Percentiles rank a stretch among this genome's conserved stretches.
Conservation (phyloP, 306 rosid species). For the Abrus pulchellus region DNA sequence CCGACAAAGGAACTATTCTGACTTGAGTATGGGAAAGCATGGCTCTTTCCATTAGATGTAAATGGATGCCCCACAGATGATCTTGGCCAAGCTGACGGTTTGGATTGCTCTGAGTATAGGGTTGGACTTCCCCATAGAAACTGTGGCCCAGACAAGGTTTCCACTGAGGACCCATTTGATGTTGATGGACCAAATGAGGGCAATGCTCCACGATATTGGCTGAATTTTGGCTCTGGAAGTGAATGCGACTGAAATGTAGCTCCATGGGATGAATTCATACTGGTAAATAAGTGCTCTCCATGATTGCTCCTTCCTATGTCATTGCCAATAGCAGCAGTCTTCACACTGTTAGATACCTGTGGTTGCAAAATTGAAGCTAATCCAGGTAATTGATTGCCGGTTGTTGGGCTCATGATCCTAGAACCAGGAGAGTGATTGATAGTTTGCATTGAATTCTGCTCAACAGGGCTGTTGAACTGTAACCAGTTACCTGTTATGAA, state of each 20-base stretch:
- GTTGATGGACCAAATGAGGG: slow-evolving; percentile 69
- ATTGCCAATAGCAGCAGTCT: slow-evolving; percentile 83
- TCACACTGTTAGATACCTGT: slow-evolving; percentile 67
- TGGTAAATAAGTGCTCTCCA: slow-evolving; percentile 58
- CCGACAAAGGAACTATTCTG: slow-evolving; percentile 73
- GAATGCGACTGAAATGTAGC: slow-evolving; percentile 74
- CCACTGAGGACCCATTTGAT: slow-evolving; percentile 77
- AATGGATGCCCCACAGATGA: slow-evolving; percentile 73
- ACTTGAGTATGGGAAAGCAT: slow-evolving; percentile 67
- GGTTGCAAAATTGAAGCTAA: slow-evolving; percentile 95
- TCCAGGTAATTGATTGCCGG: slow-evolving; percentile 75
- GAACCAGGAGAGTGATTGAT: slow-evolving; percentile 80
- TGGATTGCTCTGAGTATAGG: slow-evolving; percentile 66
- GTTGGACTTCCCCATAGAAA: slow-evolving; percentile 98
- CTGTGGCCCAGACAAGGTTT: slow-evolving; percentile 94
- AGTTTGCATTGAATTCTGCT: slow-evolving; percentile 73
- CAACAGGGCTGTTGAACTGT: slow-evolving; percentile 84
- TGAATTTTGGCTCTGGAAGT: slow-evolving; percentile 75
- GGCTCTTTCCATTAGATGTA: slow-evolving; percentile 81
- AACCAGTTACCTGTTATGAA: slow-evolving; percentile 81
- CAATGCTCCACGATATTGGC: slow-evolving; percentile 70
- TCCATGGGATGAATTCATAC: slow-evolving; percentile 62
- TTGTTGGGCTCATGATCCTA: slow-evolving; percentile 81
- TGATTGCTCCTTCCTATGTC: slow-evolving; percentile 76
- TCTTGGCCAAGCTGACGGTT: slow-evolving; percentile 80